These are phyloP conservation scores for Leccinum broughii DNA, from an alignment of 768 basidiomycete genomes.

Conservation along the genomic window DNA sequence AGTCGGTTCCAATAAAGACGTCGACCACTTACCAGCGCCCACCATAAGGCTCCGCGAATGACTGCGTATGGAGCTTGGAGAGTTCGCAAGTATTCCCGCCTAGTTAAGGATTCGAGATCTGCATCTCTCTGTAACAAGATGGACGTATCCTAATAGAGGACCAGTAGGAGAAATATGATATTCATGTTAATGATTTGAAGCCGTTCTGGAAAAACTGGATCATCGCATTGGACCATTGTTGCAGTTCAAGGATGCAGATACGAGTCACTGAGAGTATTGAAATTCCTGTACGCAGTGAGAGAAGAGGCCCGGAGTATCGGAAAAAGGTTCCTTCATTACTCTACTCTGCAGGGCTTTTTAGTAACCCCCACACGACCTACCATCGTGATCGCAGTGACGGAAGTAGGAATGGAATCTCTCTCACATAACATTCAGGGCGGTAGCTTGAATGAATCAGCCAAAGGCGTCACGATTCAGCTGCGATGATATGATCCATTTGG, in stretches of 20 bases:
- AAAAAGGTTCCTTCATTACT: not conserved
- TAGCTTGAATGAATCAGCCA: not conserved
- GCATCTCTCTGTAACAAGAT: not conserved
- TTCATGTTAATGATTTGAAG: conserved; percentile 2
- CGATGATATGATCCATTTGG: not conserved
- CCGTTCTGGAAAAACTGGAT: conserved; percentile 2
- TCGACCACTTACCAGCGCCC: conserved; percentile 24
- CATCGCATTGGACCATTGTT: conserved; percentile 25
- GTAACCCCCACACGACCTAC: not conserved
- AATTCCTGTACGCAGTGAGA: not conserved
- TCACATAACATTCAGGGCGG: conserved; percentile 7
- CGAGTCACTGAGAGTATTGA: not conserved
- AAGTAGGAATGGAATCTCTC: conserved; percentile 7
- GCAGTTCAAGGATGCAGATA: not conserved
- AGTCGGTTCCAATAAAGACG: not conserved
- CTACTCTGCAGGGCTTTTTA: not conserved
- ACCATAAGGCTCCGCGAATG: conserved; percentile 26
- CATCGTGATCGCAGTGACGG: not conserved
- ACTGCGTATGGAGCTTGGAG: conserved; percentile 25
- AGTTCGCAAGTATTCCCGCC: conserved; percentile 29
- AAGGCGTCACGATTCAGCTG: not conserved
- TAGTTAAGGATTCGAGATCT: not conserved
- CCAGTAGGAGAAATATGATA: conserved; percentile 19
- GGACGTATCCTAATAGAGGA: conserved; percentile 25
- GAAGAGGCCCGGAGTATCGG: not conserved